Evolutionary conservation across 2,329 filamentous ascomycete species (phyloP).

Genomic region (Sordariomycetes sp.): DNA sequence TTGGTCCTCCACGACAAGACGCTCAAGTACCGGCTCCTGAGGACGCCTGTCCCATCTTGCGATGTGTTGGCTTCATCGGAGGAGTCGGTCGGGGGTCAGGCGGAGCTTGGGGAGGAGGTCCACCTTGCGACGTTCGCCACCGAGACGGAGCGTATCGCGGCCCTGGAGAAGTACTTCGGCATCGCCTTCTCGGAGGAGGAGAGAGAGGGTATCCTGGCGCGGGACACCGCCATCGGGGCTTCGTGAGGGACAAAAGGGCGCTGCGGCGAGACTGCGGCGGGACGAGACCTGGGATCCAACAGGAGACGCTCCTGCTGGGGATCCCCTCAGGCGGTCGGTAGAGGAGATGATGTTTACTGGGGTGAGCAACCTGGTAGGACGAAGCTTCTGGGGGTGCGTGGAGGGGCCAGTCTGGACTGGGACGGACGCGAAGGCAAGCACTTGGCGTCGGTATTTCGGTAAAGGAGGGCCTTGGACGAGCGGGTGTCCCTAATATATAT

Average conservation of each 20-base stretch:
- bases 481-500: no score
- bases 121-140: conserved; percentile 25
- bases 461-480: no score
- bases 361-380: no score
- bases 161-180: conserved; percentile 33
- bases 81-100: not conserved
- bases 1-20: conserved; percentile 27
- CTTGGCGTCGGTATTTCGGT: no score
- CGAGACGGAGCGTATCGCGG: conserved; percentile 33
- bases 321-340: no score
- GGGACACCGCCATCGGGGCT: conserved; percentile 11
- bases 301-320: no score
- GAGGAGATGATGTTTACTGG: no score
- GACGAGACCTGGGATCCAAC: not conserved
- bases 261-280: no score
- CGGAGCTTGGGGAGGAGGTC: not conserved
- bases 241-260: not conserved
- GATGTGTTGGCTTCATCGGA: not conserved
- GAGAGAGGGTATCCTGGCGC: conserved; percentile 29
- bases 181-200: conserved; percentile 32
- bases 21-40: conserved; percentile 27
- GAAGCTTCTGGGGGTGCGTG: no score
- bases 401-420: no score
- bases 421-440: no score
- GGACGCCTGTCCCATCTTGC: conserved; percentile 15